Conservation (phyloP, 2,329 filamentous ascomycete species). For the Aspergillus tamarii region DNA sequence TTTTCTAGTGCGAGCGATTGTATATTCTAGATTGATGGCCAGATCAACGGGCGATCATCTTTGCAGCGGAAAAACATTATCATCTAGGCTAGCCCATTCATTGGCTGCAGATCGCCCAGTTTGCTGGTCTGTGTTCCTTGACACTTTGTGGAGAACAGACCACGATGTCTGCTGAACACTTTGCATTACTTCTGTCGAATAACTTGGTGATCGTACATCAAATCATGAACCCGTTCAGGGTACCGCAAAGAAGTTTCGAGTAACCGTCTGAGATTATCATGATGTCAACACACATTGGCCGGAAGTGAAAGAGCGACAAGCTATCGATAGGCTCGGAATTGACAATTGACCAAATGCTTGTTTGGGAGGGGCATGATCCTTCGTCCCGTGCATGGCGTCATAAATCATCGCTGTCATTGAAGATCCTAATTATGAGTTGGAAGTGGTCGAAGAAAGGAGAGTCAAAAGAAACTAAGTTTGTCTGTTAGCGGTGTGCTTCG, state of each 20-base stretch:
- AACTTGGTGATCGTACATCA: background rate
- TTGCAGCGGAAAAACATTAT: background rate
- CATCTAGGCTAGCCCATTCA: background rate
- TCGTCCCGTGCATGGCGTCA: background rate
- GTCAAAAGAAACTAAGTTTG: background rate
- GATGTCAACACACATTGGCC: background rate
- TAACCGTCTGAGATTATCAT: background rate
- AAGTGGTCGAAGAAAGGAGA: background rate
- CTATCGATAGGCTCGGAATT: background rate
- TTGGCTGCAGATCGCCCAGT: background rate
- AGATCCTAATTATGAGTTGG: background rate
- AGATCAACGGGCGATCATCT: slow-evolving; percentile 1
- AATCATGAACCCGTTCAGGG: background rate
- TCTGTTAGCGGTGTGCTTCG: slow-evolving; percentile 3
- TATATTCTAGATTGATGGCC: slow-evolving; percentile 5
- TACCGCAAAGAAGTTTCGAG: background rate
- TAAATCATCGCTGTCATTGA: background rate
- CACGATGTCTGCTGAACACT: background rate
- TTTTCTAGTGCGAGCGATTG: slow-evolving; percentile 3
- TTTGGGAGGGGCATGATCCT: background rate
- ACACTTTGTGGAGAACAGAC: background rate
- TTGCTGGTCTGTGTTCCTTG: background rate
- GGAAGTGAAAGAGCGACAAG: background rate
- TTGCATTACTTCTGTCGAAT: background rate
- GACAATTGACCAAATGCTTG: background rate